Base-by-base conservation (phyloP, 768 basidiomycete genomes). In the Pluteus cervinus region DNA sequence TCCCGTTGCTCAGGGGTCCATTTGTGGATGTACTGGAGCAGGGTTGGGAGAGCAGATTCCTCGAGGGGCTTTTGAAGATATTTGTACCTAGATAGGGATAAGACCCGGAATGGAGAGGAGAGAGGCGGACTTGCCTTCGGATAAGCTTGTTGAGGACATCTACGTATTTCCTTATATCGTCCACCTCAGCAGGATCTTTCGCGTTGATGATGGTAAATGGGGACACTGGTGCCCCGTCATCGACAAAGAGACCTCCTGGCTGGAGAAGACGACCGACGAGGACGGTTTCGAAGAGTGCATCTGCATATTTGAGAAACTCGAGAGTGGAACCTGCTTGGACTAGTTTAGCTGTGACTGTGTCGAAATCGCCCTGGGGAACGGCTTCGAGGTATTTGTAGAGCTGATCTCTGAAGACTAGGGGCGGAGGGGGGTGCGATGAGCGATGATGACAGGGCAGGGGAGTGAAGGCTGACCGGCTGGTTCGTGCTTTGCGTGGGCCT, bases 1-100 rank as follows among this genome's bases (percentile, higher is more conserved):
- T 90, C 83, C 44, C 81, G 77, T 64, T 87, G 80, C 11, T 65
- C 69, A 4, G 73, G 57, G 3, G 79, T 61, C 90, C 91, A 97
- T 53, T 85, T 84, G 54, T 88, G n/a, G n/a, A n/a, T n/a, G n/a
- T n/a, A n/a, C n/a, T n/a, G n/a, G n/a, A n/a, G 65, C 33, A 98
- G 71, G 30, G 73, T 73, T 3, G 89, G 88, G 10, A 98, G 73
- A 38, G 87, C 74, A 24, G 71, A 75, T 57, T 81, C 84, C 61
- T 97, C 94, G 33, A 99, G 80, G 29, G 94, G 91, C 62, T 85
- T 91, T 63, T 97, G 94, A 51, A 99, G 87, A 73, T 98, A 99
- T 64, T 97, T 97, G 75, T 97, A 98, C 66, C 92, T 94, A 54
- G 24, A 38, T 29, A 24, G 24, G 15, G 14, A 33, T 41, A 24